Conservation (phyloP, 1,139 yeast genomes). For the Candida glucosophila region DNA sequence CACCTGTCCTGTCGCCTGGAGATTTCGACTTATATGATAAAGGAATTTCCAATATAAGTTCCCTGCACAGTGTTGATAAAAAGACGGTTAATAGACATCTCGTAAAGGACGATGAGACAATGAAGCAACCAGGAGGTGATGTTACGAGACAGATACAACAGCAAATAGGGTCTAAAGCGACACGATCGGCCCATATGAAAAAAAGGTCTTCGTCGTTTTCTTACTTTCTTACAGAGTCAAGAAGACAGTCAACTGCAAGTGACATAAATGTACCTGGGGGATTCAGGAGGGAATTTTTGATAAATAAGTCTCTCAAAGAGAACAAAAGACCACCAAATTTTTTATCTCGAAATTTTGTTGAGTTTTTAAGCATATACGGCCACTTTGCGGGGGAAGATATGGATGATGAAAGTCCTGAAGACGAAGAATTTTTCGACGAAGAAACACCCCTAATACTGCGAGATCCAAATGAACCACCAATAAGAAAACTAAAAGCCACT, state of each 20-base stretch:
- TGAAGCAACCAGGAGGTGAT: slow-evolving; percentile 62
- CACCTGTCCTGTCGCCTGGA: too few species aligned
- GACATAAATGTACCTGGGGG: slow-evolving; percentile 74
- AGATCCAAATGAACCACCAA: slow-evolving; percentile 11
- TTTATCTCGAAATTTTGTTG: slow-evolving; percentile 61
- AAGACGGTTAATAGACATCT: slow-evolving; percentile 26
- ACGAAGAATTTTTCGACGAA: slow-evolving; percentile 34
- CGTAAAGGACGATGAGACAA: slow-evolving; percentile 28
- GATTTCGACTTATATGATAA: slow-evolving; percentile 13
- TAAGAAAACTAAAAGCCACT: slow-evolving; percentile 28
- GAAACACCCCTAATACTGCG: slow-evolving; percentile 38
- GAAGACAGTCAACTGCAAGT: slow-evolving; percentile 60
- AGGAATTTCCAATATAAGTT: slow-evolving; percentile 16
- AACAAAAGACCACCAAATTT: slow-evolving; percentile 32
- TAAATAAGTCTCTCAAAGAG: slow-evolving; percentile 16
- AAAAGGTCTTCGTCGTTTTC: slow-evolving; percentile 32
- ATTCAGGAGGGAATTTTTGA: slow-evolving; percentile 54
- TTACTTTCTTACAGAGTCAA: slow-evolving; percentile 20
- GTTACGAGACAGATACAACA: slow-evolving; percentile 54
- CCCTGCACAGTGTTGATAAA: slow-evolving; percentile 17
- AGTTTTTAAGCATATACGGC: slow-evolving; percentile 67
- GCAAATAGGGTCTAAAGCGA: slow-evolving; percentile 15
- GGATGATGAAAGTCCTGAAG: slow-evolving; percentile 58
- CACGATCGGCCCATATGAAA: slow-evolving; percentile 6
- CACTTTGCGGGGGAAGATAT: slow-evolving; percentile 80